Base-by-base conservation (phyloP, 129 eudicot genomes). In the Flaveria robusta region DNA sequence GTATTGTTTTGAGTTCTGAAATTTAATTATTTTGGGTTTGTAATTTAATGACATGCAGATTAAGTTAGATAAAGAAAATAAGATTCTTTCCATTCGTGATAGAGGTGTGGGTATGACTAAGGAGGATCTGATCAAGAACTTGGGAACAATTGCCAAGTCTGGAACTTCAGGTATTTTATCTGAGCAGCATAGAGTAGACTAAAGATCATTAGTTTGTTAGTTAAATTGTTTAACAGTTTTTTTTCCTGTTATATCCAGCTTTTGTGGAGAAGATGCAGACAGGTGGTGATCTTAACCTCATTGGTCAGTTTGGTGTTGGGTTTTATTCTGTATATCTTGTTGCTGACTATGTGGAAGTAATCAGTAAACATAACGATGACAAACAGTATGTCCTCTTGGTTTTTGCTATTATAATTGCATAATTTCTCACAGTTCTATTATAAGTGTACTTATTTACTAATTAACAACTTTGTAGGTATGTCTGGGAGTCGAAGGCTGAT, bases 401-500 rank as follows among this genome's bases (percentile, higher is more conserved):
- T 56, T 64, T 52, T 63, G 71, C 52, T 43, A 71, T 66, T 58
- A 64, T 75, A 39, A 1, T 58, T 19, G 45, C 19, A 5, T 34
- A 19, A 39, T 62, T 70, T 75, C 12, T 69, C 43, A 60, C 4
- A 7, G 3, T 6, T 11, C 26, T 45, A 14, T 46, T 13, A 16
- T 58, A 22, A n/a, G 9, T 45, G 20, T 13, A 27, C 67, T 27
- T 3, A 14, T 60, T 60, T 66, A 16, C 29, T 60, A 63, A 56
- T 75, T 76, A 67, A 46, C 52, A 62, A 63, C 49, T 11, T 20
- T 12, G 64, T 89, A 94, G 99, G 87, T 76, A 94, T 76, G 97
- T 94, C 1, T 94, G 99, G 99, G 99, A 94, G 79, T 94, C 99
- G 22, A 94, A 91, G 92, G 99, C 99, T 72, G 99, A 94, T 83